Evolutionary conservation across 129 eudicot genomes (phyloP), one percentile per base, ranked within the genome.

Genomic region (Tagetes erecta): DNA sequence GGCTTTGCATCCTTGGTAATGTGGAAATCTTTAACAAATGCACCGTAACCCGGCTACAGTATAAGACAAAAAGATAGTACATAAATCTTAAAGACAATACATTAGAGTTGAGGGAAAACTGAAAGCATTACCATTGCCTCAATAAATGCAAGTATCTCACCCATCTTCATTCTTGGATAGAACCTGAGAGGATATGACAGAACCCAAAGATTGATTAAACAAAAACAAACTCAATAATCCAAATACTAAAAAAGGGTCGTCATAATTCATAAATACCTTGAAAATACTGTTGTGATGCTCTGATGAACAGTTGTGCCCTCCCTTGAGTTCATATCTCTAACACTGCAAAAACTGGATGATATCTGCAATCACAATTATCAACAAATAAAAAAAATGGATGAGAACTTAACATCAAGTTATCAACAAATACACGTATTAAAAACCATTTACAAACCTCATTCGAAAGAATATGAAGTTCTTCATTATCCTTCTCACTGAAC

Each of bases 131-230:
- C 98, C 95, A 75, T 81, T 5, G 81, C 83, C 78, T 81, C 91
- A 75, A 89, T 73, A 70, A 78, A 86, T 65, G 80, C 80, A 49
- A 89, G 84, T 55, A 83, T 80, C 37, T 87, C 82, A 40, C 90
- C 95, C 88, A 92, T 82, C 83, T 79, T 87, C 82, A 85, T 75
- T 68, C 81, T 76, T 45, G 98, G 98, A 84, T 89, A 92, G 72
- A 82, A 92, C 83, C 98, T 92, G 88, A 82, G 80, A 12, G 67
- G 12, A 46, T 27, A 60, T 8, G 3, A 78, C 30, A 78, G 55
- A 46, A 14, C 8, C 45, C 6, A 7, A 44, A 58, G 13, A 45
- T 41, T 76, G 5, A 34, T 38, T 60, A 47, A 60, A 74, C 62
- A 63, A 38, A 64, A 50, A 63, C 38, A 49, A 49, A 37, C 33